Base-by-base conservation (phyloP, 2,329 filamentous ascomycete genomes). In the Oidium heveae region DNA sequence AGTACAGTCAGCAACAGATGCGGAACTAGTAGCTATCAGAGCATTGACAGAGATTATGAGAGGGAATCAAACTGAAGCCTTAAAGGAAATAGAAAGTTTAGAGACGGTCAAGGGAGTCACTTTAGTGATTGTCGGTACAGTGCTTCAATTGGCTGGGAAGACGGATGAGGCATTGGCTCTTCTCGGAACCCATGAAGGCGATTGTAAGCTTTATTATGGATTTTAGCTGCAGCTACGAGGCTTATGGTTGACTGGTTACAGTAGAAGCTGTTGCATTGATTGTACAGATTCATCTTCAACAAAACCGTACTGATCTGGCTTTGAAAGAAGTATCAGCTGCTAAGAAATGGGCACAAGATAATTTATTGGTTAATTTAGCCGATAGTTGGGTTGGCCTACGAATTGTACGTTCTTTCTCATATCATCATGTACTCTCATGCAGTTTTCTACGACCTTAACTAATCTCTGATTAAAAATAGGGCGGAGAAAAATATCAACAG, bases 361-460 rank as follows among this genome's bases (percentile, higher is more conserved):
- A 83, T 61, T 71, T 96, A 41, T 72, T 96, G 52, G 86, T 96
- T 59, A 96, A 98, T 68, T 70, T 98, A 60, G 88, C 88, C 8
- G 91, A 98, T 70, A 86, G 86, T 8, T 98, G 89, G 91, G 84
- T 94, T 59, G 88, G 87, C 32, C 69, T 96, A 68, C 76, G 91
- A 67, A 72, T 89, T 68, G 86, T 91, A 75, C 58, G 75, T 70
- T 47, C n/a, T n/a, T n/a, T n/a, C n/a, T n/a, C n/a, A n/a, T n/a
- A n/a, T n/a, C n/a, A n/a, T n/a, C n/a, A 22, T 24, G 46, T 47
- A n/a, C 33, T 20, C 18, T 33, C n/a, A 24, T 10, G 5, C 18
- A 24, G 16, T n/a, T n/a, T n/a, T n/a, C n/a, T n/a, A n/a, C n/a
- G n/a, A 37, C 8, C n/a, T 18, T 18, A 36, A 33, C 16, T n/a